phyloP scores from a whole-genome alignment of 495 filamentous ascomycete species.

The Lasiosphaeria miniovina region DNA sequence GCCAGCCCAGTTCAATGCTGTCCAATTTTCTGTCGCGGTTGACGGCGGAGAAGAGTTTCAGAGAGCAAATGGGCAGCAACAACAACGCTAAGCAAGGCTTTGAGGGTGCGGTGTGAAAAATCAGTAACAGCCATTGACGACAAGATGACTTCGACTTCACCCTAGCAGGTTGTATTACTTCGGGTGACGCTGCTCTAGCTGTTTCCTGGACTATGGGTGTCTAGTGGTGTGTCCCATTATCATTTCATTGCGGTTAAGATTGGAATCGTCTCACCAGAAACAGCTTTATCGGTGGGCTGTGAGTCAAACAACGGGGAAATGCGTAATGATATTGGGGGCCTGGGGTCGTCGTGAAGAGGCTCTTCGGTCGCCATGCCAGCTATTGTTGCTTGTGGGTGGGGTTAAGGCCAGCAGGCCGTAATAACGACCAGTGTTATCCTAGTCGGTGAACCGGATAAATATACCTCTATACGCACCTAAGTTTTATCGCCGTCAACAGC shows the following conservation, averaged over 20 bases:
- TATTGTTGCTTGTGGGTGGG: neutral
- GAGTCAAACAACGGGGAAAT: neutral
- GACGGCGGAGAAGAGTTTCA: conserved; percentile 5
- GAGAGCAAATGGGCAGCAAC: neutral
- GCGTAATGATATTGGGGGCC: neutral
- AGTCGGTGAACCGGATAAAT: neutral
- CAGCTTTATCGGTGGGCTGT: no score
- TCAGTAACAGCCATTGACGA: no score
- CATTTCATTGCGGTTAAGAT: no score
- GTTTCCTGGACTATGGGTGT: no score
- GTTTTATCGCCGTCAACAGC: neutral
- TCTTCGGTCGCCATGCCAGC: neutral
- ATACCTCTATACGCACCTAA: neutral
- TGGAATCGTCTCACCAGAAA: no score
- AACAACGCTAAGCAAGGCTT: conserved; percentile 1
- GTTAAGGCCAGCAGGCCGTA: neutral
- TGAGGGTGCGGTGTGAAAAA: neutral
- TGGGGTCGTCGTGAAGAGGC: neutral
- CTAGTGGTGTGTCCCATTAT: no score
- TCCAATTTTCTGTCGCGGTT: conserved; percentile 8
- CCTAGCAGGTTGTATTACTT: no score
- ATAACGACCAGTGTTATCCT: neutral
- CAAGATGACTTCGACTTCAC: no score
- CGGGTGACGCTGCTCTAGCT: no score
- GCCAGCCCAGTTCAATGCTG: conserved; percentile 8